phyloP scores from a whole-genome alignment of 768 basidiomycete genomes.

The Ramaria sp. region DNA sequence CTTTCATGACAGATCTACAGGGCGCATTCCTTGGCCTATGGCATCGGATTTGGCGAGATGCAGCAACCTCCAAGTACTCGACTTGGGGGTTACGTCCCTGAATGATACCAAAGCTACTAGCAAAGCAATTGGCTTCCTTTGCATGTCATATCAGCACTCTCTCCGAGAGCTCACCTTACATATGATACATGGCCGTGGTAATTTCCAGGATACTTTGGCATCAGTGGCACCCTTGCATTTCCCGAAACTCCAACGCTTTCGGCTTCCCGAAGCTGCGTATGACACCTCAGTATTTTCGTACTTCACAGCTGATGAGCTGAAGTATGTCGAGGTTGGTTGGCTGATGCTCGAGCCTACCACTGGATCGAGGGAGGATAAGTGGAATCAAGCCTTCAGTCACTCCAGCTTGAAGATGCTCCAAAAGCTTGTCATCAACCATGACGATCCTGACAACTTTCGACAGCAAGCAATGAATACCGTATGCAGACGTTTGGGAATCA shows the following conservation, averaged over 20 bases:
- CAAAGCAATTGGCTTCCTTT: slow-evolving; percentile 11
- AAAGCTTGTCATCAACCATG: background rate
- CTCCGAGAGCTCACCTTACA: slow-evolving; percentile 10
- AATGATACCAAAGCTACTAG: background rate
- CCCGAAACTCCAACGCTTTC: slow-evolving; percentile 3
- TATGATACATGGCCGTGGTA: background rate
- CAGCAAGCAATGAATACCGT: background rate
- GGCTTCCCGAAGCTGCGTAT: slow-evolving; percentile 4
- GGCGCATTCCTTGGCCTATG: slow-evolving; percentile 9
- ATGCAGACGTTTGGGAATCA: background rate
- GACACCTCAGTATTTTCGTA: slow-evolving; percentile 5
- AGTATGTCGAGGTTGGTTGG: slow-evolving; percentile 5
- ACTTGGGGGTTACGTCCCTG: slow-evolving; percentile 8
- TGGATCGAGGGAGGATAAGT: slow-evolving; percentile 1
- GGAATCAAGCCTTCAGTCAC: background rate
- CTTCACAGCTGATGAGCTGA: slow-evolving; percentile 10
- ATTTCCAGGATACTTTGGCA: background rate
- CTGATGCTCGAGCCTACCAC: background rate
- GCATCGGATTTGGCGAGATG: slow-evolving; percentile 12
- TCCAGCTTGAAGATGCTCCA: background rate
- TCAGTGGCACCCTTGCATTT: slow-evolving; percentile 5
- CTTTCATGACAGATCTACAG: slow-evolving; percentile 6
- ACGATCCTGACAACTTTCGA: background rate
- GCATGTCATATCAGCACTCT: slow-evolving; percentile 11
- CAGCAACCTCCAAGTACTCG: slow-evolving; percentile 10